Base-by-base conservation (phyloP, 2,329 filamentous ascomycete species). In the Ophiostoma himal-ulmi region DNA sequence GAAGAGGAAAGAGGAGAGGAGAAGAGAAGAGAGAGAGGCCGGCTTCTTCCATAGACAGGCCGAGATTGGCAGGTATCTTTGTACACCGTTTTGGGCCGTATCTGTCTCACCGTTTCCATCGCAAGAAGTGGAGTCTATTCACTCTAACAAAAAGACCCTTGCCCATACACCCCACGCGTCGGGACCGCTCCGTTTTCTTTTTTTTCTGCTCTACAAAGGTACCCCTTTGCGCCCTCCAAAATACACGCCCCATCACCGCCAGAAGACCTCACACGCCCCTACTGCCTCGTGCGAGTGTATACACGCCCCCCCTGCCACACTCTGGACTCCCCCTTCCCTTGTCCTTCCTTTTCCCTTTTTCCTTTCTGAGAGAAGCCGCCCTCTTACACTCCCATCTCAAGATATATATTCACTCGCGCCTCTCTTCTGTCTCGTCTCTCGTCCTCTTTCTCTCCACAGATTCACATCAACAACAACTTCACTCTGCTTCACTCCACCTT, bases 401-500 rank as follows among this genome's bases (percentile, higher is more conserved):
- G 62, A 65, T 65, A 65, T 65, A 65, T 65, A 65, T 65, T 65
- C 62, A 65, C 62, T 39, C 36, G 36, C 36, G 62, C 62, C 10
- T 41, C 62, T 64, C 34, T 64, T 34, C 22, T 17, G 60, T 20
- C 62, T 39, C 36, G 57, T 64, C 7, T 64, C 34, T 64, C 30
- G 8, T n/a, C 20, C 60, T 64, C 30, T 64, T 64, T 17, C 30
- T 65, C 62, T 39, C 62, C 62, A 65, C 62, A 65, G 20, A 65
- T 36, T 17, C 26, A 64, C 13, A 64, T 65, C 65, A 67, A 48
- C 22, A 66, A 34, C 57, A 62, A 60, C 54, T 13, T 30, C 30
- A 36, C 30, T 22, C 11, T n/a, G 39, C 60, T 65, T 22, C 34
- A 39, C 34, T n/a, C 14, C 62, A 39, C 17, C n/a, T 26, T 65